A percentile compares a stretch with the other conserved stretches of the same genome.
Evolutionary conservation across 352 stramenopile species (phyloP).

Genomic region (Phytophthora citrophthora): DNA sequence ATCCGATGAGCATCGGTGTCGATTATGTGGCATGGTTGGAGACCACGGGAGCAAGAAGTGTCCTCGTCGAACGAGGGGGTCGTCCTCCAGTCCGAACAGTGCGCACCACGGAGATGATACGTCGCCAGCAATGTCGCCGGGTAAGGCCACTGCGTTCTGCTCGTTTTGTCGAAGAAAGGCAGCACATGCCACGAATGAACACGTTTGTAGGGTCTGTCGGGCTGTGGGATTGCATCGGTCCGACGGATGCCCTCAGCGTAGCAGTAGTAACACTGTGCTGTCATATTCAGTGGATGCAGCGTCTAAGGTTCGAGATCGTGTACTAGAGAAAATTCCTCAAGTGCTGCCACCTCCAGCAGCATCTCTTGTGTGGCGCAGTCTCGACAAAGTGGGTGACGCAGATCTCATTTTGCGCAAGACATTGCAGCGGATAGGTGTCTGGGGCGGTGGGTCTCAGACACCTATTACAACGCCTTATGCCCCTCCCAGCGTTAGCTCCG

Average conservation of each 20-base stretch:
- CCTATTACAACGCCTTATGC: slow-evolving; percentile 83
- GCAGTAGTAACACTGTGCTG: slow-evolving; percentile 49
- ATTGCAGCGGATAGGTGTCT: slow-evolving; percentile 75
- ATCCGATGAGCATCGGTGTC: slow-evolving; percentile 72
- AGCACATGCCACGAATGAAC: slow-evolving; percentile 55
- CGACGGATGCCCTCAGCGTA: slow-evolving; percentile 54
- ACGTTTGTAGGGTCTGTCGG: slow-evolving; percentile 68
- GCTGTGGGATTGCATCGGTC: slow-evolving; percentile 64
- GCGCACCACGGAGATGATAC: slow-evolving; percentile 29
- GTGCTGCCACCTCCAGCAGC: slow-evolving; percentile 57
- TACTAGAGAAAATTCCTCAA: slow-evolving; percentile 63
- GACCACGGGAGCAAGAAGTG: slow-evolving; percentile 76
- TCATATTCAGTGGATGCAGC: slow-evolving; percentile 73
- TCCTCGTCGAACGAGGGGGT: slow-evolving; percentile 25
- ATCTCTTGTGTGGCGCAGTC: slow-evolving; percentile 59
- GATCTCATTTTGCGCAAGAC: slow-evolving; percentile 73
- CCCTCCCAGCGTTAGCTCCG: slow-evolving; percentile 19
- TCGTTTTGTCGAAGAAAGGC: slow-evolving; percentile 71
- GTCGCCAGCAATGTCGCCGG: slow-evolving; percentile 18
- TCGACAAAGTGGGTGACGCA: slow-evolving; percentile 80
- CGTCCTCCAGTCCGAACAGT: slow-evolving; percentile 11
- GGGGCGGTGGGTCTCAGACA: slow-evolving; percentile 83
- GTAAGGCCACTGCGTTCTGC: slow-evolving; percentile 41
- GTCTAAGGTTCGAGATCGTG: slow-evolving; percentile 64
- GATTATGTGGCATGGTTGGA: slow-evolving; percentile 61